Base-by-base conservation (phyloP, 2,329 filamentous ascomycete species). In the Cryphonectria parasitica region DNA sequence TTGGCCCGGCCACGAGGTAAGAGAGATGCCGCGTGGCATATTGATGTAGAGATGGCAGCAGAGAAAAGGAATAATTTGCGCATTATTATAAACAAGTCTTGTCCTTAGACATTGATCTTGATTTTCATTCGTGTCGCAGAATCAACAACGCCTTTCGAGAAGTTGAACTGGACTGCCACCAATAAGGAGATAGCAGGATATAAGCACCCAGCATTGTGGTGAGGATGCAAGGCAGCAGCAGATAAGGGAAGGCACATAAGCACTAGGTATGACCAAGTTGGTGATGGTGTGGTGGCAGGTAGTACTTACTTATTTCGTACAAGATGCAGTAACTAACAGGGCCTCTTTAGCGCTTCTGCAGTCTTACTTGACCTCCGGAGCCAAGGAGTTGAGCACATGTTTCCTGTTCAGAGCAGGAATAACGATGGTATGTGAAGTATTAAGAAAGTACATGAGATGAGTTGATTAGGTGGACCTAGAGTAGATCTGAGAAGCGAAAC, bases 361-460 rank as follows among this genome's bases (percentile, higher is more conserved):
- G 54, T 41, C 22, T 31, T 43, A 43, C 22, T 62, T 63, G 25
- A 19, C 22, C 19, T 28, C n/a, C 4, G 34, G 22, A 66, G 67
- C 69, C 69, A 71, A 71, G 66, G 39, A 45, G 69, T 67, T 54
- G 56, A 19, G 69, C 69, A 71, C 69, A 71, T 71, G 69, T 34
- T 39, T 52, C 60, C 45, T 6, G 41, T 36, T 31, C 25, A 34
- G 62, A 2, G 25, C 11, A 41, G 43, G n/a, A n/a, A 64, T 34
- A 34, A 34, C 34, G 6, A n/a, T n/a, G 52, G 39, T 43, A 22
- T 39, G 49, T 11, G 19, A 34, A 25, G 7, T 43, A 49, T 54
- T 6, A 1, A 61, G 58, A 36, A 31, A 15, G 39, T 6, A 22
- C 28, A 45, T 49, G 45, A 10, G 45, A 22, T 45, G 45, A n/a